Base-by-base conservation (phyloP, 352 stramenopile species). In the Stramenopiles sp. region DNA sequence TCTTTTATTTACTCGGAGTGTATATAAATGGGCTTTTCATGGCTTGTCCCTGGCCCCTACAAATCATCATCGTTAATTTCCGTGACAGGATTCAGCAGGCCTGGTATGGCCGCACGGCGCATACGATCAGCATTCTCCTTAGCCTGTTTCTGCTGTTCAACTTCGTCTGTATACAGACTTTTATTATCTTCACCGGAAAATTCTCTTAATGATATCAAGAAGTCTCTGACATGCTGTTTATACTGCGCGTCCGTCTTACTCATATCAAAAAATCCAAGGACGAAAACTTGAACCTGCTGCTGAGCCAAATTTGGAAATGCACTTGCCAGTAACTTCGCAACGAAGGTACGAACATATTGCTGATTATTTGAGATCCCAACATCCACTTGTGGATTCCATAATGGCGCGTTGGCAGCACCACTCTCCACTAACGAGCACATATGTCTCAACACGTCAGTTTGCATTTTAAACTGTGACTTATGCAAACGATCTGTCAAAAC, bases 191-290 rank as follows among this genome's bases (percentile, higher is more conserved):
- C 95, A 0, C 90, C 88, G 4, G 90, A 95, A 86, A 99, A 99
- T 85, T 99, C 96, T 85, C 93, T 99, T 80, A 99, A 89, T 83
- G 98, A 94, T 80, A 99, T 96, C 31, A 99, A 90, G 88, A 99
- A 99, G 86, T 99, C 96, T 83, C 97, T 92, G 83, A 99, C 85
- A 86, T 98, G 95, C 81, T 95, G 97, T 89, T 99, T 99, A 88
- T 99, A 99, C 67, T 93, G 92, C 75, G 90, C 87, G 75, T 98
- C 87, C 84, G 99, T 96, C 89, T 98, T 98, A 30, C 93, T 93
- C 81, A 97, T 88, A 85, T 99, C 94, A 84, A 99, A 98, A 87
- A 98, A 96, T 7, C 95, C 95, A 39, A 96, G 88, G 7, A 99
- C 95, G 86, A 99, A 99, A 83, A 93, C 92, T 25, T 94, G 86